Evolutionary conservation across 306 rosid genomes (phyloP).

Genomic region (Senna tora): DNA sequence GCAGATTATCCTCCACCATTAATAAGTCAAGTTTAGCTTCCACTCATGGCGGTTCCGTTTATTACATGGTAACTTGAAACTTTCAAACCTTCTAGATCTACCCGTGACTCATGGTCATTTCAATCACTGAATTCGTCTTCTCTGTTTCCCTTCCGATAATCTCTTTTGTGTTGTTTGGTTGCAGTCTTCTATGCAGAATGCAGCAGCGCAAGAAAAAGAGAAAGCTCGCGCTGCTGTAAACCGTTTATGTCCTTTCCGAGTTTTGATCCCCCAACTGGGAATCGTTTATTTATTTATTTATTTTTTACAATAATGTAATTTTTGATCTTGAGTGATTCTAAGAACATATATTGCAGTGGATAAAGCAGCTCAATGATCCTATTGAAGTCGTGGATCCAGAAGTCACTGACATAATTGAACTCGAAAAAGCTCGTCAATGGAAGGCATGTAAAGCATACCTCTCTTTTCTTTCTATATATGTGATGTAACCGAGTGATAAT

Average conservation of each 20-base stretch:
- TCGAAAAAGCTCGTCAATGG: constrained; percentile 94
- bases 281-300: background rate
- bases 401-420: constrained; percentile 79
- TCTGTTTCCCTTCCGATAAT: background rate
- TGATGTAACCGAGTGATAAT: background rate
- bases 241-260: background rate
- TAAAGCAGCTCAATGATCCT: constrained; percentile 80
- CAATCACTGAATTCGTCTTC: background rate
- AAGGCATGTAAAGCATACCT: constrained; percentile 50
- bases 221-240: constrained; percentile 65
- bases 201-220: constrained; percentile 55
- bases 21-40: constrained; percentile 45
- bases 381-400: constrained; percentile 81
- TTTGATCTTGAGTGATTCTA: constrained; percentile 13
- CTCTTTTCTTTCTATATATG: background rate
- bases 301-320: constrained; percentile 15
- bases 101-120: background rate
- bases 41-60: constrained; percentile 48
- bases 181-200: constrained; percentile 63
- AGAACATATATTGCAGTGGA: constrained; percentile 60
- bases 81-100: background rate
- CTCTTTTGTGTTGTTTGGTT: constrained; percentile 23
- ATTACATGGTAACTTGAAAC: constrained; percentile 50
- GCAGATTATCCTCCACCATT: constrained; percentile 58
- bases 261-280: background rate